Evolutionary conservation across 2,329 filamentous ascomycete genomes (phyloP).

Genomic region (Polychaeton citri): DNA sequence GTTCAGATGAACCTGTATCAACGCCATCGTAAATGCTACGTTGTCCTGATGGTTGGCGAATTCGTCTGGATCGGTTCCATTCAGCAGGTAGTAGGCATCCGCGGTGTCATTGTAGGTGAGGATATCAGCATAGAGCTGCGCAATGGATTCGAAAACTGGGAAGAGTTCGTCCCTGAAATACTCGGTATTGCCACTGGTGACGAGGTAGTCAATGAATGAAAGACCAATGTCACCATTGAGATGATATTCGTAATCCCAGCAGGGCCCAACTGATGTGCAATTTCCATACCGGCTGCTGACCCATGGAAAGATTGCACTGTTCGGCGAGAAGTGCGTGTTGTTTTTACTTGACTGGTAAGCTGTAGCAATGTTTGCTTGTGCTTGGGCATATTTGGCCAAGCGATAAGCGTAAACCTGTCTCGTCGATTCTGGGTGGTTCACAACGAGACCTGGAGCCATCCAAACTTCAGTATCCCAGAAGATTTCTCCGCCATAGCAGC

Average conservation of each 20-base stretch:
- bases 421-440: conserved; percentile 48
- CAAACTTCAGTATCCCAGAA: conserved; percentile 56
- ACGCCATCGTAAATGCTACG: conserved; percentile 54
- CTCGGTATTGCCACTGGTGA: conserved; percentile 44
- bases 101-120: conserved; percentile 45
- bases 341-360: conserved; percentile 47
- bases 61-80: conserved; percentile 62
- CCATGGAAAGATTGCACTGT: conserved; percentile 54
- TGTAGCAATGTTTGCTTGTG: conserved; percentile 44
- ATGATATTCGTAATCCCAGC: conserved; percentile 62
- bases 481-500: conserved; percentile 53
- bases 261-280: conserved; percentile 47
- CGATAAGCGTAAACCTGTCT: conserved; percentile 54
- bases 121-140: conserved; percentile 47
- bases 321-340: conserved; percentile 41
- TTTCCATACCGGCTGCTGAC: conserved; percentile 54
- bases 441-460: conserved; percentile 54
- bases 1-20: conserved; percentile 43
- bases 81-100: conserved; percentile 37
- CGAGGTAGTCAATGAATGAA: conserved; percentile 47
- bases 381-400: conserved; percentile 44
- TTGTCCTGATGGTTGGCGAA: conserved; percentile 54
- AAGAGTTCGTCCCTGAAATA: conserved; percentile 44
- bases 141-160: conserved; percentile 51
- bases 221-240: conserved; percentile 57